These are phyloP conservation scores for Fistulinella prunicolor DNA, from an alignment of 768 basidiomycete species.

Conservation along the genomic window DNA sequence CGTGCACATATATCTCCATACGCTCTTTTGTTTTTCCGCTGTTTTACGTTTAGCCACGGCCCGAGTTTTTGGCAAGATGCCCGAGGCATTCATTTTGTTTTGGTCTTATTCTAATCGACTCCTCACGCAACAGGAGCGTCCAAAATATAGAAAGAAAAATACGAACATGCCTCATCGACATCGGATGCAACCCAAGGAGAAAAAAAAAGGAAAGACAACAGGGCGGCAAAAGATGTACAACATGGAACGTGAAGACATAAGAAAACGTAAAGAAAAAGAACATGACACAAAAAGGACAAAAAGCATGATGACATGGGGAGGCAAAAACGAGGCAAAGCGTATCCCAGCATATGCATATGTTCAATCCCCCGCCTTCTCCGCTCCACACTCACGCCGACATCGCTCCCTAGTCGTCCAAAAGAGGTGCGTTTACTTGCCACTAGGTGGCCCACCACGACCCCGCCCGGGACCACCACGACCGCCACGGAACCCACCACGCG, in stretches of 20 bases:
- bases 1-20: too few relatives aligned
- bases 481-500: constrained; percentile 46
- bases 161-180: constrained; percentile 7
- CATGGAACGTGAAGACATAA: constrained; percentile 1
- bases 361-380: background rate
- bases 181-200: constrained; percentile 11
- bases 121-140: constrained; percentile 26
- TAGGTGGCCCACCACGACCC: constrained; percentile 37
- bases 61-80: too few relatives aligned
- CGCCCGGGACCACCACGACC: constrained; percentile 44
- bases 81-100: background rate
- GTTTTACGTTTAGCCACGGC: too few relatives aligned
- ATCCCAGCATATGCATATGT: constrained; percentile 5
- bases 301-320: constrained; percentile 16
- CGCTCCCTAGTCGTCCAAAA: constrained; percentile 1
- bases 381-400: constrained; percentile 2
- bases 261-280: constrained; percentile 4
- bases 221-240: constrained; percentile 12
- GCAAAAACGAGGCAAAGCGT: constrained; percentile 9
- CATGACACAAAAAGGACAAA: too few relatives aligned
- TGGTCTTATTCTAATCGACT: constrained; percentile 16
- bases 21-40: too few relatives aligned
- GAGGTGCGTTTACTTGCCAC: constrained; percentile 20
- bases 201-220: constrained; percentile 2
- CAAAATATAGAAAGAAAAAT: constrained; percentile 9